Evolutionary conservation across 169 alveolate species (phyloP).

Genomic region (Fabrea salina): DNA sequence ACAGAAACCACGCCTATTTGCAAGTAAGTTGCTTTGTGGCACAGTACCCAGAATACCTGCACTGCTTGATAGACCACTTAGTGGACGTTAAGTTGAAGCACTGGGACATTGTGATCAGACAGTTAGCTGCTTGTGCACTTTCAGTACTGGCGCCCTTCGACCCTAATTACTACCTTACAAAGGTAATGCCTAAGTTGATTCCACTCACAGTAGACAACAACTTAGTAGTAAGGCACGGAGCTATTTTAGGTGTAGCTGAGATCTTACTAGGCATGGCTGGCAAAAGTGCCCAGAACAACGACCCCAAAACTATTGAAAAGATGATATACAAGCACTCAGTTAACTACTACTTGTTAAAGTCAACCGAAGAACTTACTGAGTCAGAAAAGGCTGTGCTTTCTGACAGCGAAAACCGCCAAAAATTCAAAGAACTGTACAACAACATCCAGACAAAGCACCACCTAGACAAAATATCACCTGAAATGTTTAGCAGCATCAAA

Average conservation of each 20-base stretch:
- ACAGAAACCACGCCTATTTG: conserved; percentile 76
- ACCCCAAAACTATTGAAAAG: conserved; percentile 1
- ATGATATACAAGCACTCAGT: conserved; percentile 16
- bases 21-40: conserved; percentile 78
- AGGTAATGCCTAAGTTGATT: conserved; percentile 51
- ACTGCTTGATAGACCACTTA: conserved; percentile 69
- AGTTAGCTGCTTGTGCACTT: conserved; percentile 67
- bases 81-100: conserved; percentile 67
- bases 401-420: conserved; percentile 64
- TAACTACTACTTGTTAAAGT: conserved; percentile 30
- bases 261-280: conserved; percentile 74
- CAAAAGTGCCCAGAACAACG: conserved; percentile 37
- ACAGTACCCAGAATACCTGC: conserved; percentile 65
- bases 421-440: conserved; percentile 61
- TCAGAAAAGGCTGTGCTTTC: conserved; percentile 65
- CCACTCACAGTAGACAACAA: conserved; percentile 43
- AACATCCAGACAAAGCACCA: conserved; percentile 36
- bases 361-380: conserved; percentile 32
- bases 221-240: conserved; percentile 72
- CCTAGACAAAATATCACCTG: conserved; percentile 43
- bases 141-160: conserved; percentile 67
- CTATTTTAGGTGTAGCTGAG: conserved; percentile 76
- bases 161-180: conserved; percentile 54
- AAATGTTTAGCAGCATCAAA: conserved; percentile 40
- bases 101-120: conserved; percentile 72